Base-by-base conservation (phyloP, 345 rosid genomes). In the Moricandia moricandioides region DNA sequence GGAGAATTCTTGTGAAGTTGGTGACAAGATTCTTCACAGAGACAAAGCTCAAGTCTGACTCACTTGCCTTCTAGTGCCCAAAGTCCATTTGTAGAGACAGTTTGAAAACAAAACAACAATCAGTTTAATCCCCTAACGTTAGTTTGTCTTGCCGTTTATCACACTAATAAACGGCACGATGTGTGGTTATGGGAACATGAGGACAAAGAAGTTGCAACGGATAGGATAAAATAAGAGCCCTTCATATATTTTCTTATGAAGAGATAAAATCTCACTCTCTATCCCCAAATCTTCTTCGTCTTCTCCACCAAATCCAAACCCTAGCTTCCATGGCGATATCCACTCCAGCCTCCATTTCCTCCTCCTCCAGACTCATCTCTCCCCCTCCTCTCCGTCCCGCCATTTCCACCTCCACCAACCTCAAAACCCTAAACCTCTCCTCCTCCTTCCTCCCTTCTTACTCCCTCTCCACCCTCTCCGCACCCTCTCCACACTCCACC, bases 11-110 rank as follows among this genome's bases (percentile, higher is more conserved):
- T 21, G 24, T 21, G 24, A 21, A 21, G 1, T 0, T 21, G 24
- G 24, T 21, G 24, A 21, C 24, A 21, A 21, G 24, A 21, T 21
- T 21, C 24, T 21, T 21, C 24, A 21, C 24, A 39, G 45, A 9
- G 13, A 0, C 45, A 4, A 39, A 39, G 7, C 40, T 35, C 2
- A 0, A 39, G 45, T 11, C 75, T 64, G 4, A 39, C 3, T 45
- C 2, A 64, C 92, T 12, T 90, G 90, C 83, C 84, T 92, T 67
- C 63, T 80, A 40, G 94, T 88, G 0, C 75, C 81, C 75, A 90
- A 88, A 87, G 98, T 92, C 82, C 94, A 79, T 73, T 80, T 90
- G 76, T 88, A 80, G 78, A 24, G 3, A 11, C 1, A 11, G 0
- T 39, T 39, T 10, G 1, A 39, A n/a, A 9, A 12, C 11, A 72